These are phyloP conservation scores for Ophiostoma sp. DNA, from an alignment of 2,329 filamentous ascomycete genomes.

Conservation along the genomic window DNA sequence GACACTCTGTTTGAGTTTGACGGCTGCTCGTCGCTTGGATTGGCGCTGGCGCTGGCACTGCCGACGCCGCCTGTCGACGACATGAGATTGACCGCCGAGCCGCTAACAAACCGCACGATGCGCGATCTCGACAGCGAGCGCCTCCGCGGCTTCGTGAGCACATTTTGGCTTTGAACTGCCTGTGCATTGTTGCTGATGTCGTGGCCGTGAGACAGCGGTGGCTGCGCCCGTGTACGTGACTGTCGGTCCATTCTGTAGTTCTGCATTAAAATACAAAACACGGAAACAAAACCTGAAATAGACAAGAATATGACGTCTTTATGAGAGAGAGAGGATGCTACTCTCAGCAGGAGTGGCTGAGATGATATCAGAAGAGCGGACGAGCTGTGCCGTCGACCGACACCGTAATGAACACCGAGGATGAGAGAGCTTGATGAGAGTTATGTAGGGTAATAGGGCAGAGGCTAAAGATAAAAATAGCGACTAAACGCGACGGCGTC, in stretches of 20 bases:
- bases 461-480: neutral
- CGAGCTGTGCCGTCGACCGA: neutral
- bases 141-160: neutral
- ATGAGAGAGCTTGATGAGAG: neutral
- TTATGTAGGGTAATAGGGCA: neutral
- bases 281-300: neutral
- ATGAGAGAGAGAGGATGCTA: neutral
- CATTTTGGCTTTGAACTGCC: neutral
- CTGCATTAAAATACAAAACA: too few relatives aligned
- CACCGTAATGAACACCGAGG: neutral
- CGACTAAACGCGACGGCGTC: neutral
- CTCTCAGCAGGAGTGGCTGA: neutral
- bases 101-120: neutral
- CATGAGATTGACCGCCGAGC: neutral
- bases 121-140: neutral
- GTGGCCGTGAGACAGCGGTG: neutral
- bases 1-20: neutral
- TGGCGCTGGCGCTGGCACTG: neutral
- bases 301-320: neutral
- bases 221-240: neutral
- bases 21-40: neutral
- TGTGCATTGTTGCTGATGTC: neutral
- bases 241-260: neutral
- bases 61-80: neutral
- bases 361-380: neutral